Evolutionary conservation across 345 rosid species (phyloP).

Genomic region (Citrus maxima): DNA sequence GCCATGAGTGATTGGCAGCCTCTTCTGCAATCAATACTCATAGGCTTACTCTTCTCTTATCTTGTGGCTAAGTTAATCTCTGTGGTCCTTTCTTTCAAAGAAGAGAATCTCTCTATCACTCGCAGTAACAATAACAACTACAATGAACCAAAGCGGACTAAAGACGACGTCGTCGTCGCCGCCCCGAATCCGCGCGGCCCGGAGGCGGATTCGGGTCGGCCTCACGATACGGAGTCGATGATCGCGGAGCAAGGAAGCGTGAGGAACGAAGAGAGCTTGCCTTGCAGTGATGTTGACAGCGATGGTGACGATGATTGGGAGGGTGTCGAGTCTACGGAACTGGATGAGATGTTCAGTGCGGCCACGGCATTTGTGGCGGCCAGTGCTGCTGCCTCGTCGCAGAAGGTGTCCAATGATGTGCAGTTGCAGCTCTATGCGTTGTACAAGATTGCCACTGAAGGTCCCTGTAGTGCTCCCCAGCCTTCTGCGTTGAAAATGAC

Average conservation of each 20-base stretch:
- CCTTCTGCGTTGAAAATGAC: constrained; percentile 91
- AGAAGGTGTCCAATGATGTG: constrained; percentile 53
- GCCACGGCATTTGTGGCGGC: constrained; percentile 78
- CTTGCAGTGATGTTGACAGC: constrained; percentile 33
- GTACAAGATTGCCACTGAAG: constrained; percentile 88
- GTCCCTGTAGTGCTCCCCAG: constrained; percentile 79
- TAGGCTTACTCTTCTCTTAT: constrained; percentile 81
- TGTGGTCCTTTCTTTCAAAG: constrained; percentile 70
- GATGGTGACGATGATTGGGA: constrained; percentile 81
- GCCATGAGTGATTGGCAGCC: constrained; percentile 79
- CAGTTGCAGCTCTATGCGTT: constrained; percentile 85
- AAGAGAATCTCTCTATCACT: constrained; percentile 63
- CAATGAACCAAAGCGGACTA: constrained; percentile 3
- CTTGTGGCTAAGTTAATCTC: constrained; percentile 93
- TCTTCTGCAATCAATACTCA: constrained; percentile 63
- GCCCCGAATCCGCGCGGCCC: constrained; percentile 27
- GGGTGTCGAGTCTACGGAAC: constrained; percentile 89
- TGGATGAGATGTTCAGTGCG: constrained; percentile 83
- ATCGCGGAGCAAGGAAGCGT: constrained; percentile 80
- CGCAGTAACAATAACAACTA: constrained; percentile 20
- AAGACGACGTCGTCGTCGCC: not conserved
- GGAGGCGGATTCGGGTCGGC: constrained; percentile 3
- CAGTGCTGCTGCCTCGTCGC: constrained; percentile 61
- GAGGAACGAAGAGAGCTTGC: constrained; percentile 48
- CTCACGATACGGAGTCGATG: constrained; percentile 42